These are phyloP conservation scores for Pythium phragmitis DNA, from an alignment of 352 stramenopile species.

Conservation along the genomic window DNA sequence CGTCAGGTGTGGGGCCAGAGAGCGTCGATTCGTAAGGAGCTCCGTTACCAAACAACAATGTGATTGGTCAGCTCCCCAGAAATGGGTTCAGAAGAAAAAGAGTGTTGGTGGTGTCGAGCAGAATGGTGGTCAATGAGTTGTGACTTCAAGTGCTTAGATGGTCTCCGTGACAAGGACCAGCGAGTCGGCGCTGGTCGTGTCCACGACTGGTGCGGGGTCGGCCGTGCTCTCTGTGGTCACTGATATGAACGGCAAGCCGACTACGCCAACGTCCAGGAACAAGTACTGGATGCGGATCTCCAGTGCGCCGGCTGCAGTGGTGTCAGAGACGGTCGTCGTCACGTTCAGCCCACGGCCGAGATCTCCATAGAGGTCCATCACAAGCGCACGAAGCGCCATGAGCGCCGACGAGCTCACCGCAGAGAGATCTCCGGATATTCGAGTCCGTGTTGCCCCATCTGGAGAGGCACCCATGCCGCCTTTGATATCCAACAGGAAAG, in stretches of 20 bases:
- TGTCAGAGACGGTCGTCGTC: not conserved
- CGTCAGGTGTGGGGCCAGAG: no score
- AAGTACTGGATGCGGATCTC: conserved; percentile 21
- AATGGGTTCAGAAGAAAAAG: conserved; percentile 6
- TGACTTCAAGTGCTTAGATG: not conserved
- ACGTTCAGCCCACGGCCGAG: conserved; percentile 13
- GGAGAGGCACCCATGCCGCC: conserved; percentile 1
- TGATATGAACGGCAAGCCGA: conserved; percentile 22
- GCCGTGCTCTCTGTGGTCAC: not conserved
- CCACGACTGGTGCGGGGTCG: not conserved
- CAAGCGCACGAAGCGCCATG: not conserved
- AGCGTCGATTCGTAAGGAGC: conserved; percentile 19
- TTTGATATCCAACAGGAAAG: conserved; percentile 19
- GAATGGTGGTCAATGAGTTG: not conserved
- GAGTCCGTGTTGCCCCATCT: not conserved
- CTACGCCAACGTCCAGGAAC: conserved; percentile 17
- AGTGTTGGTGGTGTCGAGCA: not conserved
- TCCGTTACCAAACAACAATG: conserved; percentile 24
- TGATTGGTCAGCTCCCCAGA: conserved; percentile 10
- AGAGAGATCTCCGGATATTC: not conserved
- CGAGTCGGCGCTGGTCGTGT: conserved; percentile 7
- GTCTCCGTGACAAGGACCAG: not conserved
- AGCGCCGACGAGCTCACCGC: not conserved
- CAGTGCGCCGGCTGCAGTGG: not conserved
- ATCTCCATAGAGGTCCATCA: conserved; percentile 18